A percentile compares a stretch with the other conserved stretches of the same genome.
Conservation (phyloP, 805 yeast genomes). For the Candida maltosa region DNA sequence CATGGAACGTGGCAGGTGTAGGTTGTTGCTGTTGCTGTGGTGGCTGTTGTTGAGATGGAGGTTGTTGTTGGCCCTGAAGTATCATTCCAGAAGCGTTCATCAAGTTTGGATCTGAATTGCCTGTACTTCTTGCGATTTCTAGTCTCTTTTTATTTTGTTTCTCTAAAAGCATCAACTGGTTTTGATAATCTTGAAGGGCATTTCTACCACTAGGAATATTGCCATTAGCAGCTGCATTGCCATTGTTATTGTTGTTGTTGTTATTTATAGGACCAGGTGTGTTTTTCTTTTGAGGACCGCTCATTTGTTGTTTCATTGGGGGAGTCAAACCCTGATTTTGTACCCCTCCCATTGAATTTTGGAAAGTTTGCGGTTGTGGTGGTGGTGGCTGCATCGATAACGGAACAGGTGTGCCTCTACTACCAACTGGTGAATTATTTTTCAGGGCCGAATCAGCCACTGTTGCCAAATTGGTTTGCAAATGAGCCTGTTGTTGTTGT, state of each 20-base stretch:
- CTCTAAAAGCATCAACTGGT: slow-evolving; percentile 71
- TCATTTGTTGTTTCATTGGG: no score
- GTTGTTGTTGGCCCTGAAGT: slow-evolving; percentile 8
- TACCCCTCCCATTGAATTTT: no score
- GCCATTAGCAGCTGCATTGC: slow-evolving; percentile 3
- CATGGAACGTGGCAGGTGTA: slow-evolving; percentile 6
- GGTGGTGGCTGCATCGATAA: no score
- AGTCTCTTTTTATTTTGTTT: slow-evolving; percentile 70
- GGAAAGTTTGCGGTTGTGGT: no score
- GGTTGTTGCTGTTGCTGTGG: slow-evolving; percentile 3
- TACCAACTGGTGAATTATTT: no score
- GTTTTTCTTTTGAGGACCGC: no score
- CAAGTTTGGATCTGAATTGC: slow-evolving; percentile 12
- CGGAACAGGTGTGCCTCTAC: no score
- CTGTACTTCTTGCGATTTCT: slow-evolving; percentile 46
- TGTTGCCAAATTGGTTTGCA: no score
- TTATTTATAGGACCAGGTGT: no score
- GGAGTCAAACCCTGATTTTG: no score
- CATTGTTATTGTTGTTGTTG: not conserved
- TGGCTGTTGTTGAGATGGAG: slow-evolving; percentile 7
- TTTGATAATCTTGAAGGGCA: slow-evolving; percentile 80
- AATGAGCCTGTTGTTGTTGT: slow-evolving; percentile 12
- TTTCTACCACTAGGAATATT: slow-evolving; percentile 19
- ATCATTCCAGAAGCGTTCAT: slow-evolving; percentile 1
- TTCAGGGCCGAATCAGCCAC: no score